Conservation (phyloP, 495 filamentous ascomycete genomes). For the Aspergillus heteromorphus region DNA sequence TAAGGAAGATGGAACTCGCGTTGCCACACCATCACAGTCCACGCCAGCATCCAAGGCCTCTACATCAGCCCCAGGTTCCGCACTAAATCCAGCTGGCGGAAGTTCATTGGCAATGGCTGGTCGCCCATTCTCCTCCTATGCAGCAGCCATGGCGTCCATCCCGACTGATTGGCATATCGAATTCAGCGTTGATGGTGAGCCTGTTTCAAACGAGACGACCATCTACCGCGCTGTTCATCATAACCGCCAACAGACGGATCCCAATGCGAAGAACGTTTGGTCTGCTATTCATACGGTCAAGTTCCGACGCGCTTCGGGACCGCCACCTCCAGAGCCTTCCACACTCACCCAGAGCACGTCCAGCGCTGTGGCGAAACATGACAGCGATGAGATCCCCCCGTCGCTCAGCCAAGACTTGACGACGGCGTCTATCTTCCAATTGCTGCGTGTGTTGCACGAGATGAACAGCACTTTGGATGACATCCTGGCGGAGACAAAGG, state of each 20-base stretch:
- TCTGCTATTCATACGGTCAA: slow-evolving; percentile 85
- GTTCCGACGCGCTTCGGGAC: slow-evolving; percentile 80
- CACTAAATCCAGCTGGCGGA: slow-evolving; percentile 30
- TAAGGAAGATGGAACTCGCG: slow-evolving; percentile 88
- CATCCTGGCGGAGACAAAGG: slow-evolving; percentile 84
- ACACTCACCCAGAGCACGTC: slow-evolving; percentile 54
- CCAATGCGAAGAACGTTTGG: slow-evolving; percentile 74
- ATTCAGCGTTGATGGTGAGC: slow-evolving; percentile 81
- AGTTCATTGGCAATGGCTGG: slow-evolving; percentile 38
- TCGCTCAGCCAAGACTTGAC: slow-evolving; percentile 81
- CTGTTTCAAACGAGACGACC: slow-evolving; percentile 85
- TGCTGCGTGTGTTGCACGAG: slow-evolving; percentile 88
- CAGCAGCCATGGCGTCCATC: slow-evolving; percentile 62
- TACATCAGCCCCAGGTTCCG: slow-evolving; percentile 32
- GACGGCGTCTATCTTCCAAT: slow-evolving; percentile 79
- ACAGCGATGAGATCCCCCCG: slow-evolving; percentile 56
- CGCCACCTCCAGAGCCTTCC: slow-evolving; percentile 74
- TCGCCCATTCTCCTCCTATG: slow-evolving; percentile 63
- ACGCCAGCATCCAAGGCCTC: slow-evolving; percentile 46
- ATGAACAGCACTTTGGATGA: slow-evolving; percentile 95
- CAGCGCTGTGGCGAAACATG: slow-evolving; percentile 36
- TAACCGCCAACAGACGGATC: slow-evolving; percentile 55
- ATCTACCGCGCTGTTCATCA: slow-evolving; percentile 93
- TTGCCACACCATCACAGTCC: slow-evolving; percentile 76
- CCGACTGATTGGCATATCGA: slow-evolving; percentile 99